Evolutionary conservation across 2,329 filamentous ascomycete species (phyloP), one percentile per base, ranked within the genome.

Genomic region (Ceratocystis ficicola): DNA sequence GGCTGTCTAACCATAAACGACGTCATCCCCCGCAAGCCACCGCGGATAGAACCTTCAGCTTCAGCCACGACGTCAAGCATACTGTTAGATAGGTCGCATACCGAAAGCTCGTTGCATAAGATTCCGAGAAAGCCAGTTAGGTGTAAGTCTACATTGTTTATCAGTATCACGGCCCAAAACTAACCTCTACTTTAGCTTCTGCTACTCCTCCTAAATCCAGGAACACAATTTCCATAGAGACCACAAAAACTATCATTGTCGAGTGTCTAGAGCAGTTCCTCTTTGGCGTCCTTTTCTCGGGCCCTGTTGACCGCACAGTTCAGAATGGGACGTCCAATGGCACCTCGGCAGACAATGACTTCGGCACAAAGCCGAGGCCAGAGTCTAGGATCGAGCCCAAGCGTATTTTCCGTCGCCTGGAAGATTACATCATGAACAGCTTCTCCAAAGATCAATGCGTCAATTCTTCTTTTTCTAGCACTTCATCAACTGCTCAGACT

Each of bases 1-100:
- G 87, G 89, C 65, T 96, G 91, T 74, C 77, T 89, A 71, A 94
- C 88, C 20, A 85, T 96, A 72, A 95, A 95, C 73, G 90, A 95
- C 73, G 75, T 95, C 64, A 73, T 72, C 41, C 71, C 73, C 12
- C 67, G 64, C 44, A 36, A 62, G 44, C 57, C 55, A 25, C 25
- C 22, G 44, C 62, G 28, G 2, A 1, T 15, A 44, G 44, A 63
- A 30, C 44, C 46, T 25, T 32, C 62, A 12, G 46, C 44, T 7
- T 15, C 44, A n/a, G 6, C 28, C 12, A 22, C 62, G 20, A 15
- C 62, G 5, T 63, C 62, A 2, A 59, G 28, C 55, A 59, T 59
- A 28, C n/a, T 59, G 55, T 30, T 59, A 3, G 28, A 28, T 15
- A 22, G n/a, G 28, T 59, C 55, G 1, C 28, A 59, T 20, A 20